A percentile compares a stretch with the other conserved stretches of the same genome.
phyloP scores from a whole-genome alignment of 2,329 filamentous ascomycete species.

The Passalora sequoiae region DNA sequence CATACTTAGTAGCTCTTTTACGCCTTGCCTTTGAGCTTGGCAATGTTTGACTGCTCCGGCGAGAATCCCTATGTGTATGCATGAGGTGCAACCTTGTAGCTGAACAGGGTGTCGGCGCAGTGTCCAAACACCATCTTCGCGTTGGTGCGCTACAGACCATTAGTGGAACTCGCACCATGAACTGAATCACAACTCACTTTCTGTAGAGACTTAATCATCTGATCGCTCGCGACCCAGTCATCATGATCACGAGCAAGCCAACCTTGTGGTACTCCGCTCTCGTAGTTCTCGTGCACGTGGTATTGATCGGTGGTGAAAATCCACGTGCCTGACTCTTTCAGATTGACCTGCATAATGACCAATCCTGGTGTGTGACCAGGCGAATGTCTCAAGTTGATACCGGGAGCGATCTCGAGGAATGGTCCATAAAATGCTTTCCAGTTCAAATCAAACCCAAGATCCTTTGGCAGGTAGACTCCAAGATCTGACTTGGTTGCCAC shows the following conservation, averaged over 20 bases:
- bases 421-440: slow-evolving; percentile 34
- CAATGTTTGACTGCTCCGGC: too few relatives aligned
- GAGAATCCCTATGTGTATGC: slow-evolving; percentile 15
- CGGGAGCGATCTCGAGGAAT: slow-evolving; percentile 33
- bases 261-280: slow-evolving; percentile 34
- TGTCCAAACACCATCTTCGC: slow-evolving; percentile 25
- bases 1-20: too few relatives aligned
- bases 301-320: slow-evolving; percentile 38
- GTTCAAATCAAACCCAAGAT: slow-evolving; percentile 35
- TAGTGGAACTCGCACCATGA: not conserved
- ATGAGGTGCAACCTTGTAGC: slow-evolving; percentile 19
- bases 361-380: slow-evolving; percentile 37
- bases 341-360: slow-evolving; percentile 35
- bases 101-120: slow-evolving; percentile 20
- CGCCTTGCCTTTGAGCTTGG: too few relatives aligned
- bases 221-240: slow-evolving; percentile 29
- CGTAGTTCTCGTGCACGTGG: slow-evolving; percentile 36
- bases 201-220: slow-evolving; percentile 24
- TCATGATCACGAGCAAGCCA: slow-evolving; percentile 37
- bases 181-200: slow-evolving; percentile 10
- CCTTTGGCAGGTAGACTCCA: slow-evolving; percentile 33
- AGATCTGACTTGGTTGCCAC: slow-evolving; percentile 35
- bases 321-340: slow-evolving; percentile 34
- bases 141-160: slow-evolving; percentile 16
- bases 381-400: slow-evolving; percentile 33